A percentile compares a stretch with the other conserved stretches of the same genome.
These are phyloP conservation scores for Colletotrichum echinochloae DNA, from an alignment of 2,329 filamentous ascomycete genomes.

Conservation along the genomic window DNA sequence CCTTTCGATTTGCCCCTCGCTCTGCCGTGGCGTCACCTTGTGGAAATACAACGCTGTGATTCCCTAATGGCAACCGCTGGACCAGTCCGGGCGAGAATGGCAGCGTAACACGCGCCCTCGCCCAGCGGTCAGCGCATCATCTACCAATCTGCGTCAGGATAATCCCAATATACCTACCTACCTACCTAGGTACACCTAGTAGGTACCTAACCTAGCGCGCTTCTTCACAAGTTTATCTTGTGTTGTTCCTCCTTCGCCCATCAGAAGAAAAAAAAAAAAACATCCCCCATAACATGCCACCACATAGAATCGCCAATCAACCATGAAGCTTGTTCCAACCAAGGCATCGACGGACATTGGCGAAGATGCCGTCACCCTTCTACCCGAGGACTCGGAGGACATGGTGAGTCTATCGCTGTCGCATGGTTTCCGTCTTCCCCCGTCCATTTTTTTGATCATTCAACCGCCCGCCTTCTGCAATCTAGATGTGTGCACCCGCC, in stretches of 20 bases:
- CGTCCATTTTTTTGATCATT: background rate
- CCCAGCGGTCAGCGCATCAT: background rate
- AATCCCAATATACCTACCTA: constrained; percentile 22
- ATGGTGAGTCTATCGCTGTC: constrained; percentile 52
- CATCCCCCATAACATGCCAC: background rate
- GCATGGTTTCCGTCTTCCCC: background rate
- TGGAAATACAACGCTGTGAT: constrained; percentile 1
- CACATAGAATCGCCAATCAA: background rate
- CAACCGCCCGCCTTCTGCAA: background rate
- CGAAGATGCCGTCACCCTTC: constrained; percentile 56
- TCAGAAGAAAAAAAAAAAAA: no score
- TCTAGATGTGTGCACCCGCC: background rate
- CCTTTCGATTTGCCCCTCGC: background rate
- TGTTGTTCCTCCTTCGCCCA: background rate
- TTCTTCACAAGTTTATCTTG: background rate
- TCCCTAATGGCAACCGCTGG: constrained; percentile 2
- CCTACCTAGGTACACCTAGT: background rate
- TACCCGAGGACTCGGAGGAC: constrained; percentile 60
- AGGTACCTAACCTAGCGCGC: background rate
- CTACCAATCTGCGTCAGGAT: constrained; percentile 34
- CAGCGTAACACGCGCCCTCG: constrained; percentile 5
- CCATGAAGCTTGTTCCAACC: constrained; percentile 55
- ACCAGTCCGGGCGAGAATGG: background rate
- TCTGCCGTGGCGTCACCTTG: constrained; percentile 4
- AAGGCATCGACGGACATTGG: constrained; percentile 53